Evolutionary conservation across 192 early-diverging fungal genomes (phyloP).

Genomic region (Backusella psychrophila): DNA sequence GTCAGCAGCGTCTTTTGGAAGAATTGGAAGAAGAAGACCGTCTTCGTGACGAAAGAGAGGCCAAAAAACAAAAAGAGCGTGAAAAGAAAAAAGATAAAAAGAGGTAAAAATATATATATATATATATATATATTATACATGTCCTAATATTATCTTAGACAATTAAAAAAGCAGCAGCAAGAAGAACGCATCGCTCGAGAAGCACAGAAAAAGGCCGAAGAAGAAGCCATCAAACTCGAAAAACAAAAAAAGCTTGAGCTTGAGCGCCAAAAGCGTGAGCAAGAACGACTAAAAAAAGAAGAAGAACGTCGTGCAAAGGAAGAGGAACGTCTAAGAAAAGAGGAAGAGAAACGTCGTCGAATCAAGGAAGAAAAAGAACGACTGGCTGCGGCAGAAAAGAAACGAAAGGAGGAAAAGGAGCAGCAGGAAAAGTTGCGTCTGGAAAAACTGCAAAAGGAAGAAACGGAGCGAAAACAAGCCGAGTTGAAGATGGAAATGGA

Average conservation of each 20-base stretch:
- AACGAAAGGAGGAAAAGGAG: constrained; percentile 5
- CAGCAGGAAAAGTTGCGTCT: background rate
- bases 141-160: too few species aligned
- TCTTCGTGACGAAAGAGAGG: constrained; percentile 50
- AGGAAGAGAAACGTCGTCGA: background rate
- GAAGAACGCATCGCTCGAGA: constrained; percentile 35
- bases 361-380: background rate
- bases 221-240: background rate
- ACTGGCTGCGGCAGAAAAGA: background rate
- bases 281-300: constrained; percentile 37
- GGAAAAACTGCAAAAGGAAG: background rate
- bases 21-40: constrained; percentile 89
- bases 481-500: background rate
- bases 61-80: constrained; percentile 58
- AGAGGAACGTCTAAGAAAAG: constrained; percentile 14
- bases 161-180: constrained; percentile 66
- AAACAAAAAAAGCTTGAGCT: background rate
- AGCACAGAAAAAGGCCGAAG: background rate
- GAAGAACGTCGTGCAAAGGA: constrained; percentile 10
- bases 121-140: too few species aligned
- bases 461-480: background rate
- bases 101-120: constrained; percentile 46
- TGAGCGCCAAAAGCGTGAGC: constrained; percentile 36
- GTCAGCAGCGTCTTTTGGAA: constrained; percentile 80
- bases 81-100: constrained; percentile 77